phyloP scores from a whole-genome alignment of 2,329 filamentous ascomycete species.

The Nothophaeocryptopus gaeumannii region DNA sequence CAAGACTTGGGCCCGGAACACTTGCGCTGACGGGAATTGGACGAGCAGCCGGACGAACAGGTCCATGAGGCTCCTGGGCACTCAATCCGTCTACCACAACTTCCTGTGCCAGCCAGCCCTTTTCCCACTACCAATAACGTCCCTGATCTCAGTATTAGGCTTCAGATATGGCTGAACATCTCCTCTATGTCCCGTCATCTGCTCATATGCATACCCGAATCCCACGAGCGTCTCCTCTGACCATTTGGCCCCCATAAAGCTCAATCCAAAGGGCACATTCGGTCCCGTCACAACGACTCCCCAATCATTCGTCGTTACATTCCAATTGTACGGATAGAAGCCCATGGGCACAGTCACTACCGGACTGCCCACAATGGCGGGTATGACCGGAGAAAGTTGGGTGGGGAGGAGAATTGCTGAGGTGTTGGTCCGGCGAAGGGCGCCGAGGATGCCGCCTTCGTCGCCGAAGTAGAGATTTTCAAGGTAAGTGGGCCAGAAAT shows the following conservation, averaged over 20 bases:
- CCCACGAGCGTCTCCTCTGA: slow-evolving; percentile 62
- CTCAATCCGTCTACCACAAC: too few species aligned
- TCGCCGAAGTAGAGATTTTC: slow-evolving; percentile 54
- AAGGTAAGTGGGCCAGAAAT: slow-evolving; percentile 59
- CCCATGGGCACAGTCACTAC: slow-evolving; percentile 64
- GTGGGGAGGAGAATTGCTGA: slow-evolving; percentile 64
- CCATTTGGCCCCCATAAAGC: slow-evolving; percentile 61
- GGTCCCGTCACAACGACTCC: slow-evolving; percentile 55
- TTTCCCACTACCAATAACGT: slow-evolving; percentile 35
- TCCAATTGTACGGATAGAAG: slow-evolving; percentile 50
- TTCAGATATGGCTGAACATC: slow-evolving; percentile 50
- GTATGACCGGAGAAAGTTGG: slow-evolving; percentile 45
- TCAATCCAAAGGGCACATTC: slow-evolving; percentile 59
- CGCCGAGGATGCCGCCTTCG: slow-evolving; percentile 59
- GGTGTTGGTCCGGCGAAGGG: slow-evolving; percentile 55
- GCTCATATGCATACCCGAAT: slow-evolving; percentile 67
- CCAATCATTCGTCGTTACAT: slow-evolving; percentile 45
- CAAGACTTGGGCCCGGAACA: too few species aligned
- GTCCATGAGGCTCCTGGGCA: too few species aligned
- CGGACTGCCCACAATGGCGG: slow-evolving; percentile 58
- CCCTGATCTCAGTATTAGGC: slow-evolving; percentile 48
- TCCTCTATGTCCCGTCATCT: slow-evolving; percentile 52
- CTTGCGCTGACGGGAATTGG: too few species aligned
- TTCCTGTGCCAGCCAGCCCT: too few species aligned
- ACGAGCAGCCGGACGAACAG: too few species aligned